These are phyloP conservation scores for Sarocladiaceae sp. DNA, from an alignment of 2,329 filamentous ascomycete genomes.

Conservation along the genomic window DNA sequence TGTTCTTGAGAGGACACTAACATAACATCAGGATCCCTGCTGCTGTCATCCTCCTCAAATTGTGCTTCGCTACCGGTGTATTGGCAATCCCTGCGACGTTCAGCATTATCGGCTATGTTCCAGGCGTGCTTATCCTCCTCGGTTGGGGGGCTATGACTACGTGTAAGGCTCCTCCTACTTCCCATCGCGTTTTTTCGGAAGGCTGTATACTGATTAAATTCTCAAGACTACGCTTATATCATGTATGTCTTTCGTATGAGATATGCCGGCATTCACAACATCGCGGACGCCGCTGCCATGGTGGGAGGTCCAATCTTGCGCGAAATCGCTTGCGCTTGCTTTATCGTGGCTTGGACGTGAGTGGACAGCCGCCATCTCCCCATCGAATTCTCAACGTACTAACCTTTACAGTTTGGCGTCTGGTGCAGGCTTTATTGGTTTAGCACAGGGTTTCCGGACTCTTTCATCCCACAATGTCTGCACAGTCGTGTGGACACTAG, in stretches of 20 bases:
- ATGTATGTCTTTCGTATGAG: slow-evolving; percentile 21
- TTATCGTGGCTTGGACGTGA: slow-evolving; percentile 21
- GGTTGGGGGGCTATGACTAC: slow-evolving; percentile 19
- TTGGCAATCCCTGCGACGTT: slow-evolving; percentile 21
- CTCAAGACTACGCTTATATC: slow-evolving; percentile 21
- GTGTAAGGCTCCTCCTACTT: slow-evolving; percentile 12
- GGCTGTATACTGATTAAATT: too few species aligned
- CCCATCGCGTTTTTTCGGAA: too few species aligned
- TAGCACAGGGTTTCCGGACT: slow-evolving; percentile 19
- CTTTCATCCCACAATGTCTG: slow-evolving; percentile 17
- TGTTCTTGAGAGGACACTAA: not conserved
- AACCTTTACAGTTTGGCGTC: slow-evolving; percentile 15
- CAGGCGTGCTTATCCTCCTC: slow-evolving; percentile 16
- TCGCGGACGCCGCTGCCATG: slow-evolving; percentile 20
- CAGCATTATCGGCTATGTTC: slow-evolving; percentile 18
- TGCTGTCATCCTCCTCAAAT: slow-evolving; percentile 19
- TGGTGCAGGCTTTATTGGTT: slow-evolving; percentile 19
- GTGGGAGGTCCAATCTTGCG: slow-evolving; percentile 19
- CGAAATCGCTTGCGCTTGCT: slow-evolving; percentile 17
- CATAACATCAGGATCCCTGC: slow-evolving; percentile 15
- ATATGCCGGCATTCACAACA: slow-evolving; percentile 20
- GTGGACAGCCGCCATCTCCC: not conserved
- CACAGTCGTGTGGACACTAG: slow-evolving; percentile 18
- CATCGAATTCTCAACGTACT: not conserved
- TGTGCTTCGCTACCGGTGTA: slow-evolving; percentile 23